Evolutionary conservation across 257 asterid genomes (phyloP).

Genomic region (Petrea volubilis): DNA sequence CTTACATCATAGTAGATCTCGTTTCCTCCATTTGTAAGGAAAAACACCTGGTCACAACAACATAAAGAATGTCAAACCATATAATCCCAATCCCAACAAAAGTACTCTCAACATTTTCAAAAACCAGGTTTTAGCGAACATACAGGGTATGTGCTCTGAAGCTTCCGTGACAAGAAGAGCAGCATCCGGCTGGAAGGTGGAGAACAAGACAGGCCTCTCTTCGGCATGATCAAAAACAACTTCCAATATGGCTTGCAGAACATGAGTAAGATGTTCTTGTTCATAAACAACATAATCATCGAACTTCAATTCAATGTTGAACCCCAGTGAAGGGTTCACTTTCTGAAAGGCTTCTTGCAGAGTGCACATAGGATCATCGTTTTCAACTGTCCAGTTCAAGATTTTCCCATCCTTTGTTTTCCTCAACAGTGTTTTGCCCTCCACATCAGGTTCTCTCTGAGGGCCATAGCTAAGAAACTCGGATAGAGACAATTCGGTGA

Average conservation of each 20-base stretch:
- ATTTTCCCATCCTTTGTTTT: constrained; percentile 83
- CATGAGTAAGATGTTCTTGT: constrained; percentile 47
- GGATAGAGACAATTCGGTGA: constrained; percentile 64
- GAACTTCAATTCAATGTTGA: constrained; percentile 87
- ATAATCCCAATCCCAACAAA: neutral
- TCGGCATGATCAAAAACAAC: constrained; percentile 65
- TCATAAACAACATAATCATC: constrained; percentile 67
- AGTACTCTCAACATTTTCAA: neutral
- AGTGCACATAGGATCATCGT: constrained; percentile 77
- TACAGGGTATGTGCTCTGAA: constrained; percentile 75
- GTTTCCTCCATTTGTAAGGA: constrained; percentile 84
- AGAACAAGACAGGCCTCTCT: constrained; percentile 71
- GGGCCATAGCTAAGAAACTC: constrained; percentile 86
- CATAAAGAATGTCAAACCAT: neutral
- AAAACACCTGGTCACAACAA: constrained; percentile 53
- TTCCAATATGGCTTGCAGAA: constrained; percentile 47
- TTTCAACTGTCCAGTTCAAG: constrained; percentile 67
- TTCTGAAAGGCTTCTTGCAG: constrained; percentile 74
- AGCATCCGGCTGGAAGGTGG: constrained; percentile 93
- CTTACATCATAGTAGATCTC: constrained; percentile 69
- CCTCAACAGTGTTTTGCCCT: constrained; percentile 66
- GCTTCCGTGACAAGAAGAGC: constrained; percentile 58
- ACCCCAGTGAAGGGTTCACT: constrained; percentile 72
- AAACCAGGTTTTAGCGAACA: constrained; percentile 11
- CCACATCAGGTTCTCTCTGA: constrained; percentile 47